These are phyloP conservation scores for Kregervanrija fluxuum DNA, from an alignment of 805 yeast genomes.

Conservation along the genomic window DNA sequence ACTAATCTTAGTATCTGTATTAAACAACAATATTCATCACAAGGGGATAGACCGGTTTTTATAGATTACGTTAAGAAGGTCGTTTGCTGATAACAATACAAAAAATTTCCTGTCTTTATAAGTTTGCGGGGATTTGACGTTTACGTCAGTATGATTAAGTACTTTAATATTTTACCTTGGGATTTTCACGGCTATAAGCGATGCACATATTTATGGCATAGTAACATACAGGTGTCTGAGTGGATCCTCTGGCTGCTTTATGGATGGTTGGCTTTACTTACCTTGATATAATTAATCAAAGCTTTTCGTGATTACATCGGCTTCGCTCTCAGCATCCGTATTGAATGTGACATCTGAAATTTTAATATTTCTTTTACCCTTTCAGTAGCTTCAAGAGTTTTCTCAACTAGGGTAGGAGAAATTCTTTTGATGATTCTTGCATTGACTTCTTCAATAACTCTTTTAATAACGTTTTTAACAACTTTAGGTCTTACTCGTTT, in stretches of 20 bases:
- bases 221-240: too few relatives aligned
- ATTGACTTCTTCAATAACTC: too few relatives aligned
- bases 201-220: not conserved
- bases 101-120: not conserved
- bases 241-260: not conserved
- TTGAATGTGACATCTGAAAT: conserved; percentile 24
- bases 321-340: conserved; percentile 24
- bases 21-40: not conserved
- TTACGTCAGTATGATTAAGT: not conserved
- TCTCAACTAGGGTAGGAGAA: conserved; percentile 3
- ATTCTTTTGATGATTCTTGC: conserved; percentile 3
- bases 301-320: conserved; percentile 27
- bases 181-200: not conserved
- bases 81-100: too few relatives aligned
- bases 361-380: not conserved
- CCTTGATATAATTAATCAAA: conserved; percentile 1
- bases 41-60: too few relatives aligned
- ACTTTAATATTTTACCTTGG: not conserved
- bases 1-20: not conserved
- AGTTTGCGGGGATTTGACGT: not conserved
- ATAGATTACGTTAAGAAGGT: too few relatives aligned
- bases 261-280: not conserved
- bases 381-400: conserved; percentile 2
- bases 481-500: not conserved
- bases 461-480: conserved; percentile 8